phyloP scores from a whole-genome alignment of 1,139 yeast genomes.

The Debaryomycetaceae sp. region DNA sequence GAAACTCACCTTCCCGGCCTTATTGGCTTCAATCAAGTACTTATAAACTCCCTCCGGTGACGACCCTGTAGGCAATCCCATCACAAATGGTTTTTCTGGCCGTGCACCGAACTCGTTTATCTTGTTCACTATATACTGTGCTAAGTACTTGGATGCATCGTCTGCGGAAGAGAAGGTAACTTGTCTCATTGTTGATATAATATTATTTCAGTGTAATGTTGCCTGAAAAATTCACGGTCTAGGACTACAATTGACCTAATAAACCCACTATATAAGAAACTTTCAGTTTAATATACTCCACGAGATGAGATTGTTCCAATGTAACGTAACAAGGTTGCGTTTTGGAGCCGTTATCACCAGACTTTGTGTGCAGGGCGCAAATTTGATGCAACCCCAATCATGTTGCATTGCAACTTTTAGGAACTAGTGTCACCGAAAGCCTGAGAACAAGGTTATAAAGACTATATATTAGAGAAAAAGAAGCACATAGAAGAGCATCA shows the following conservation, averaged over 20 bases:
- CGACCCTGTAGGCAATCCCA: slow-evolving; percentile 66
- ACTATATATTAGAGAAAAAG: neutral
- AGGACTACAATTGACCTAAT: no score
- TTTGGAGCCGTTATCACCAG: neutral
- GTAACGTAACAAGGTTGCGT: neutral
- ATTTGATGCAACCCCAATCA: neutral
- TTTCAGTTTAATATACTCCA: no score
- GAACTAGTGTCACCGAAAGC: neutral
- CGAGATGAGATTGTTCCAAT: neutral
- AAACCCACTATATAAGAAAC: no score
- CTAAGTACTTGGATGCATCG: slow-evolving; percentile 51
- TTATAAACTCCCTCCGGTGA: slow-evolving; percentile 61
- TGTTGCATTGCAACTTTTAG: neutral
- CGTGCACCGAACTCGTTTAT: slow-evolving; percentile 51
- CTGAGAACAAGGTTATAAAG: no score
- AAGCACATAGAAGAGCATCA: neutral
- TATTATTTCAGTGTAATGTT: no score
- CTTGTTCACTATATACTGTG: slow-evolving; percentile 42
- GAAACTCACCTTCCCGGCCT: slow-evolving; percentile 44
- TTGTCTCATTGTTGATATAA: slow-evolving; percentile 27
- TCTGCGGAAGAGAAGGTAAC: slow-evolving; percentile 35
- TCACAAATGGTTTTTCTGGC: slow-evolving; percentile 47
- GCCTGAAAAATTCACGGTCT: no score
- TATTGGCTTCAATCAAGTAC: slow-evolving; percentile 45
- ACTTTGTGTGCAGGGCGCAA: neutral